Percentiles rank a stretch among this genome's conserved stretches.
Conservation (phyloP, 306 rosid species). For the Gastrolobium bilobum region DNA sequence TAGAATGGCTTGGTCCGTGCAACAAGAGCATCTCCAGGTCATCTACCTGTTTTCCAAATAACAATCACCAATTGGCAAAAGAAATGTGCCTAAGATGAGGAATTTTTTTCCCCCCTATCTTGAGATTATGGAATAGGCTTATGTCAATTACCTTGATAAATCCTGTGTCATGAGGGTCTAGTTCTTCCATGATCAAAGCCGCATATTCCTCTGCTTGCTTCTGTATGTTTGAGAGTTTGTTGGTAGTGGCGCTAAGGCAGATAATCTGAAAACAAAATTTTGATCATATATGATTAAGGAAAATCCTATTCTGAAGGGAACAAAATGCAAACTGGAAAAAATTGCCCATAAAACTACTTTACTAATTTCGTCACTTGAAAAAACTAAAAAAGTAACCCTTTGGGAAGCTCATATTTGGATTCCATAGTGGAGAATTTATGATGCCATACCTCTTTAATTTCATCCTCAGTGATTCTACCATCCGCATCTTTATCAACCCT, state of each 20-base stretch:
- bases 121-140: constrained; percentile 7
- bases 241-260: constrained; percentile 73
- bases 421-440: constrained; percentile 16
- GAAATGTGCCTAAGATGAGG: constrained; percentile 41
- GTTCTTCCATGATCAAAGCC: constrained; percentile 80
- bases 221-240: constrained; percentile 72
- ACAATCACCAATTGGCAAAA: constrained; percentile 38
- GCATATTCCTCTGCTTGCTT: constrained; percentile 78
- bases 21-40: constrained; percentile 64
- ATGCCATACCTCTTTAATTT: constrained; percentile 68
- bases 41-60: constrained; percentile 56
- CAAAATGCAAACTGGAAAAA: constrained; percentile 30
- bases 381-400: not conserved
- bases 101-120: not conserved
- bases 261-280: constrained; percentile 61
- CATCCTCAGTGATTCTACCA: constrained; percentile 73
- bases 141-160: constrained; percentile 66
- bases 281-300: constrained; percentile 22
- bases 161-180: constrained; percentile 70
- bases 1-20: constrained; percentile 59
- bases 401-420: not conserved
- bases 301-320: constrained; percentile 4
- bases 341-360: constrained; percentile 2
- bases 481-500: constrained; percentile 84
- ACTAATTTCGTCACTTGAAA: not conserved